Base-by-base conservation (phyloP, 2,329 filamentous ascomycete species). In the Exophiala xenobiotica region DNA sequence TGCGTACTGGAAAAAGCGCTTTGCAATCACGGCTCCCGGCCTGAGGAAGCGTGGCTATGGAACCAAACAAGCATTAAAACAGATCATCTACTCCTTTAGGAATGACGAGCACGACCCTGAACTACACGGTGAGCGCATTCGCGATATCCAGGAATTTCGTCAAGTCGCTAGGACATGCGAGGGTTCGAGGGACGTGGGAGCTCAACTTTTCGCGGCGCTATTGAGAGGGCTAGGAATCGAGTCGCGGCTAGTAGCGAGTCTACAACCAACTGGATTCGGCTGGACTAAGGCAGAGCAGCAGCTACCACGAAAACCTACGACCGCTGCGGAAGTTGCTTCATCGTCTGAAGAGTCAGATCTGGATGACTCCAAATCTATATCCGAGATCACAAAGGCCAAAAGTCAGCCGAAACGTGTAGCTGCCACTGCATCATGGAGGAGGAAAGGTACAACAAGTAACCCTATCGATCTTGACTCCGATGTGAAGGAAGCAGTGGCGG, bases 1-100 rank as follows among this genome's bases (percentile, higher is more conserved):
- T 7, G 80, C 84, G 1, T 96, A 90, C 77, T 99, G 93, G 93
- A 90, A 85, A 66, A 87, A 90, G 62, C 79, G 85, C 26, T 99
- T 95, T 68, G 80, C 76, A 1, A 77, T 93, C 37, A 89, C 83
- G 0, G 80, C 85, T 0, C 90, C 91, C 0, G 89, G 88, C 0
- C 65, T 97, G 18, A 80, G 91, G n/a, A 99, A 97, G 71, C 79
- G 82, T 65, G 93, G 93, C 0, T 97, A 97, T 66, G 87, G 92
- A 74, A 78, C 87, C 0, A 78, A 90, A n/a, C 78, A 86, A 61
- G 78, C 82, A 19, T 72, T 96, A 2, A 85, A 90, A 60, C 80
- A 84, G n/a, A 77, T 93, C 53, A 82, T 86, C 5, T 83, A 85
- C 24, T 84, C 81, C 0, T 90, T 86, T 67, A 78, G 81, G 24